Percentiles rank a stretch among this genome's conserved stretches.
phyloP scores from a whole-genome alignment of 1,284 basidiomycete genomes.

The Bjerkandera adusta region DNA sequence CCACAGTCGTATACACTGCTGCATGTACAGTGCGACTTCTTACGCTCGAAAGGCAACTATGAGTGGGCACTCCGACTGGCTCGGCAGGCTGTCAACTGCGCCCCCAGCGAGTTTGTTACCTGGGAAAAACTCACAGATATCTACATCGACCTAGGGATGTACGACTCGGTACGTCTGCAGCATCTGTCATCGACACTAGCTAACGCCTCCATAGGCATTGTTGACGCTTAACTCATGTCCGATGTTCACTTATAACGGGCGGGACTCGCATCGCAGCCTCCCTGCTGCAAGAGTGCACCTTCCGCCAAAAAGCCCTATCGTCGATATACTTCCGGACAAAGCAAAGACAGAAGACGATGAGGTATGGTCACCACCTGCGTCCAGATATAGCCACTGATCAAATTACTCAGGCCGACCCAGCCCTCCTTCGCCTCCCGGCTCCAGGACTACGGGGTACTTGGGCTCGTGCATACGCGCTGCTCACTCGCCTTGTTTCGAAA shows the following conservation, averaged over 20 bases:
- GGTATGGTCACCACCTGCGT: slow-evolving; percentile 36
- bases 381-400: too few relatives aligned
- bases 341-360: slow-evolving; percentile 84
- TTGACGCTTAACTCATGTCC: slow-evolving; percentile 98
- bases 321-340: slow-evolving; percentile 75
- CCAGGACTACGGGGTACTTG: slow-evolving; percentile 95
- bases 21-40: slow-evolving; percentile 93
- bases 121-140: slow-evolving; percentile 98
- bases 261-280: slow-evolving; percentile 89
- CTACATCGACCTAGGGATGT: slow-evolving; percentile 89
- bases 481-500: slow-evolving; percentile 87
- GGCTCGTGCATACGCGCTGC: slow-evolving; percentile 89
- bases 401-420: slow-evolving; percentile 75
- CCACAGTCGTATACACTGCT: slow-evolving; percentile 94
- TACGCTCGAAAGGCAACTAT: slow-evolving; percentile 79
- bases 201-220: slow-evolving; percentile 54
- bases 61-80: slow-evolving; percentile 95
- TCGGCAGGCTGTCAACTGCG: slow-evolving; percentile 94
- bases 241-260: slow-evolving; percentile 99
- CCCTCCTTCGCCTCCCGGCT: slow-evolving; percentile 89
- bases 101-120: slow-evolving; percentile 96
- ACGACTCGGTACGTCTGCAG: slow-evolving; percentile 58
- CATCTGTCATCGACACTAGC: neutral
- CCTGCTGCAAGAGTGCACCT: slow-evolving; percentile 83
- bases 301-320: slow-evolving; percentile 83